A percentile compares a stretch with the other conserved stretches of the same genome.
Conservation (phyloP, 371 early-diverging fungal genomes). For the Apophysomyces trapeziformis region DNA sequence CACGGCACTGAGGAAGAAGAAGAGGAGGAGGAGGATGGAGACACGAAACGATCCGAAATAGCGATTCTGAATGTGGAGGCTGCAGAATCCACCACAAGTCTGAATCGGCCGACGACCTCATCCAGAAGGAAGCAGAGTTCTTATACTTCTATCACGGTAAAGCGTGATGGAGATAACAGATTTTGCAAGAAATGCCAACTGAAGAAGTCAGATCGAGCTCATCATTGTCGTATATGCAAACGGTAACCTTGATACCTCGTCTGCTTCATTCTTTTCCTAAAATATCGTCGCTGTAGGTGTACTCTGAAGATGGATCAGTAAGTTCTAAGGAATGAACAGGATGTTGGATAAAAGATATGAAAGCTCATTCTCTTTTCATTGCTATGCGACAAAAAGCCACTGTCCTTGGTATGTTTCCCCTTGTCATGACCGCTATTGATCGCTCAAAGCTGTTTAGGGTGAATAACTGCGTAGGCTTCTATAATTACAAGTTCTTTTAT, state of each 20-base stretch:
- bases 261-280: background rate
- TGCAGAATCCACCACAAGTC: constrained; percentile 23
- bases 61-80: constrained; percentile 29
- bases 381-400: constrained; percentile 39
- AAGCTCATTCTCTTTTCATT: background rate
- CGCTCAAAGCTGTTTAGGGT: constrained; percentile 43
- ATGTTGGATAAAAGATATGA: too few species aligned
- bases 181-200: constrained; percentile 69
- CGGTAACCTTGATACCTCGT: constrained; percentile 28
- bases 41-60: constrained; percentile 9
- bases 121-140: constrained; percentile 11
- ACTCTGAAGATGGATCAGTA: constrained; percentile 75
- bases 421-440: background rate
- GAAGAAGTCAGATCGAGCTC: constrained; percentile 66
- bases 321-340: constrained; percentile 21
- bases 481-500: constrained; percentile 73
- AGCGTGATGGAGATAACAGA: constrained; percentile 57
- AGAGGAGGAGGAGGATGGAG: constrained; percentile 9
- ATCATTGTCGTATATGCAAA: constrained; percentile 70
- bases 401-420: constrained; percentile 53
- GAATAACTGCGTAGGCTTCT: constrained; percentile 74
- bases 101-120: constrained; percentile 16
- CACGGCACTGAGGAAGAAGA: background rate
- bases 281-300: constrained; percentile 38
- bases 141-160: constrained; percentile 47